Percentiles rank a stretch among this genome's conserved stretches.
These are phyloP conservation scores for Emericellopsis terricola DNA, from an alignment of 495 filamentous ascomycete species.

Conservation along the genomic window DNA sequence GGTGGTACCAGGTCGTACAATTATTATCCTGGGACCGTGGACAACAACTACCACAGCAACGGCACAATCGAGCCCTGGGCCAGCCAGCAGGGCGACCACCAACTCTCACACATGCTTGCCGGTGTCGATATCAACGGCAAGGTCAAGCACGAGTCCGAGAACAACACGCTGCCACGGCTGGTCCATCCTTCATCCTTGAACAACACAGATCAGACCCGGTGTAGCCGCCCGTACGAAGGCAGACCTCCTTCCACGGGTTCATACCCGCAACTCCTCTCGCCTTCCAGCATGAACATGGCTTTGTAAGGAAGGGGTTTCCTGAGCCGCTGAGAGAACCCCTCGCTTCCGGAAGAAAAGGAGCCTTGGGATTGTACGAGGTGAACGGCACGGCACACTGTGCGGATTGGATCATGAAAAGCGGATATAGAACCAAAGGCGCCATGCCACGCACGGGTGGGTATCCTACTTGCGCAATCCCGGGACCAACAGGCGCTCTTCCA, in stretches of 20 bases:
- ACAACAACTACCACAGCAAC: conserved; percentile 17
- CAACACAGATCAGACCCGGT: conserved; percentile 8
- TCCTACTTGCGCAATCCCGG: too few species aligned
- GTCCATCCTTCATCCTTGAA: conserved; percentile 17
- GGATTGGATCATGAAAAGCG: too few species aligned
- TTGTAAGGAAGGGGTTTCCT: background rate
- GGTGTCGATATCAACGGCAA: conserved; percentile 20
- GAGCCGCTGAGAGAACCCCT: too few species aligned
- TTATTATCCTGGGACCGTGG: conserved; percentile 26
- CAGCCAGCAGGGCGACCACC: conserved; percentile 6
- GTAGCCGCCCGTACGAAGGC: conserved; percentile 24
- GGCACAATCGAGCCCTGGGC: too few species aligned
- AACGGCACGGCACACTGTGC: too few species aligned
- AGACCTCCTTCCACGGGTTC: conserved; percentile 23
- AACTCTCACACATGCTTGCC: conserved; percentile 1
- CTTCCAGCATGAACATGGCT: conserved; percentile 6
- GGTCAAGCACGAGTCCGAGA: conserved; percentile 26
- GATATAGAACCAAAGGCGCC: too few species aligned
- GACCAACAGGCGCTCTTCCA: too few species aligned
- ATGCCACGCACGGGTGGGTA: too few species aligned
- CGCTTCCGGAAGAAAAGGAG: too few species aligned
- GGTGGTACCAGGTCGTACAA: conserved; percentile 24
- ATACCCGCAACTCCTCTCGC: conserved; percentile 22
- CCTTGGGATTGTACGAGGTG: too few species aligned
- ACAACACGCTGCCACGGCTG: conserved; percentile 19